Conservation (phyloP, 2,329 filamentous ascomycete genomes). For the Penicillium sp. region DNA sequence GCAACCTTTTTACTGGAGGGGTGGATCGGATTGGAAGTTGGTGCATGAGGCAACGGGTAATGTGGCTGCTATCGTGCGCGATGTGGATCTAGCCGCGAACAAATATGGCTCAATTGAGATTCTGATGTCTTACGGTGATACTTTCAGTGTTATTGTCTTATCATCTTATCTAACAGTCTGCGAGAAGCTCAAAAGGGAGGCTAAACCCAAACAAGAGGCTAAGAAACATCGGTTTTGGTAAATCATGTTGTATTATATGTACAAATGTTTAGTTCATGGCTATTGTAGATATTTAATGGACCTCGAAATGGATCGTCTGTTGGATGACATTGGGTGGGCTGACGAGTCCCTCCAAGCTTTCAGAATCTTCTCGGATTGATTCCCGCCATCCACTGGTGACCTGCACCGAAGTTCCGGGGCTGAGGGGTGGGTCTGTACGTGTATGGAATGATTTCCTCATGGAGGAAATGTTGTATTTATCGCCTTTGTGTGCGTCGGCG, state of each 20-base stretch:
- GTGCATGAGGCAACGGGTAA: neutral
- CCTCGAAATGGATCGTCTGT: constrained; percentile 17
- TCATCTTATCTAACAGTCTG: neutral
- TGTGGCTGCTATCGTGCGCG: neutral
- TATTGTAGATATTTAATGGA: constrained; percentile 1
- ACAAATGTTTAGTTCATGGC: neutral
- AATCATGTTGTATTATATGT: neutral
- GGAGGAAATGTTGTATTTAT: constrained; percentile 7
- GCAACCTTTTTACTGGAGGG: neutral
- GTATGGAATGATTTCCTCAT: neutral
- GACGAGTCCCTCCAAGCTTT: constrained; percentile 12
- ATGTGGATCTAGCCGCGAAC: neutral
- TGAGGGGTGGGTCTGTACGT: neutral
- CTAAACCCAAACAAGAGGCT: neutral
- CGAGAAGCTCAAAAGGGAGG: neutral
- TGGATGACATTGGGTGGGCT: constrained; percentile 9
- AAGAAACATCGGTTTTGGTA: neutral
- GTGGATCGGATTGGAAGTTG: neutral
- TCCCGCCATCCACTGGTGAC: constrained; percentile 14
- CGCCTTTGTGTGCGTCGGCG: neutral
- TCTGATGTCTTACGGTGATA: neutral
- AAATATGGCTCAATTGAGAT: neutral
- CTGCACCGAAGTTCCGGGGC: constrained; percentile 1
- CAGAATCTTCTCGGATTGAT: constrained; percentile 6
- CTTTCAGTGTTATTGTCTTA: neutral